Evolutionary conservation across 345 rosid species (phyloP).

Genomic region (Gossypium rotundifolium): DNA sequence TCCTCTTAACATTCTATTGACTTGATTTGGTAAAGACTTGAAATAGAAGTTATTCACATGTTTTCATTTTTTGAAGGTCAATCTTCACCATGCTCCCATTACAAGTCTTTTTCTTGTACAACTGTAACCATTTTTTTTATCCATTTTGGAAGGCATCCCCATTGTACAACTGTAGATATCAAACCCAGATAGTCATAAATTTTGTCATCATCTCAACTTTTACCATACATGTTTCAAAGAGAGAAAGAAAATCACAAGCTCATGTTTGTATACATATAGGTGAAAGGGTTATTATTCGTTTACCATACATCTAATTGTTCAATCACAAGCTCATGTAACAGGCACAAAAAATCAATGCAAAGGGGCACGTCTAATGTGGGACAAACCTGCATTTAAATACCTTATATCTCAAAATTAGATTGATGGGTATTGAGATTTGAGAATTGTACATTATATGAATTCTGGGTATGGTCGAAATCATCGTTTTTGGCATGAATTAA

Average conservation of each 20-base stretch:
- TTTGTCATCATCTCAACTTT: background rate
- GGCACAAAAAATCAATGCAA: background rate
- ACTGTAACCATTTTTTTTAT: background rate
- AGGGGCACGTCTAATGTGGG: background rate
- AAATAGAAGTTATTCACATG: background rate
- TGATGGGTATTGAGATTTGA: background rate
- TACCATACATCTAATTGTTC: too few relatives aligned
- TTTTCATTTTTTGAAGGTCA: constrained; percentile 1
- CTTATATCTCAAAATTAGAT: background rate
- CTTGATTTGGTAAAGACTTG: background rate
- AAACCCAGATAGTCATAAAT: background rate
- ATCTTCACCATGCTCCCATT: background rate
- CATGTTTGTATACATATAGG: background rate
- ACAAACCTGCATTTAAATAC: background rate
- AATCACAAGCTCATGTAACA: background rate
- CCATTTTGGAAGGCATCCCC: background rate
- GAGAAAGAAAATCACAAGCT: background rate
- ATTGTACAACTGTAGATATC: background rate
- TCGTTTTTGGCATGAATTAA: background rate
- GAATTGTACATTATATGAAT: background rate
- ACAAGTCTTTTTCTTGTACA: background rate
- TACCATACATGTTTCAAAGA: background rate
- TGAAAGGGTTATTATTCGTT: too few relatives aligned
- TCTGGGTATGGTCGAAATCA: constrained; percentile 1
- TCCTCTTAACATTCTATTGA: background rate